Conservation (phyloP, 164 flowering plant genomes). For the Umbellularia californica region DNA sequence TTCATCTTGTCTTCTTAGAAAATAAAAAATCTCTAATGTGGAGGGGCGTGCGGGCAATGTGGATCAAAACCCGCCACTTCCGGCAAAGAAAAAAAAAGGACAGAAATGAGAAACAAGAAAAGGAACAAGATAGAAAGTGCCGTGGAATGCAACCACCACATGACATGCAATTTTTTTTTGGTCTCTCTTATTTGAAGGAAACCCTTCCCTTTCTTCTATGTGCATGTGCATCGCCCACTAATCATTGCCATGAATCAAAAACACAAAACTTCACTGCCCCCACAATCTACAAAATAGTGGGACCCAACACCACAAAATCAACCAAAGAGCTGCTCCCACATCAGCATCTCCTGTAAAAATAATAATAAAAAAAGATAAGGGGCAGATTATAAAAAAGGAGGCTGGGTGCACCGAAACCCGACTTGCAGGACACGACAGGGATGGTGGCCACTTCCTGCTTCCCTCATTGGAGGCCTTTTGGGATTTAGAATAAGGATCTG, state of each 20-base stretch:
- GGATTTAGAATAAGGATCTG: too few relatives aligned
- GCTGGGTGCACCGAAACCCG: too few relatives aligned
- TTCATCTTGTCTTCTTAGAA: neutral
- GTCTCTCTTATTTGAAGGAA: neutral
- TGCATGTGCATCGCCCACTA: conserved; percentile 25
- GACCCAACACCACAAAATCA: neutral
- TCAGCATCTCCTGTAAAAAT: neutral
- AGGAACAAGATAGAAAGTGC: conserved; percentile 3
- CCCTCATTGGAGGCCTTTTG: too few relatives aligned
- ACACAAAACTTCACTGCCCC: conserved; percentile 10
- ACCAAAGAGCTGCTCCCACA: neutral
- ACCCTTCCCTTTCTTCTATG: neutral
- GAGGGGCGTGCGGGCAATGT: neutral
- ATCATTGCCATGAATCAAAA: conserved; percentile 38
- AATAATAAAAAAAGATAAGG: too few relatives aligned
- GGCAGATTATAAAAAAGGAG: neutral
- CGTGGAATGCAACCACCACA: conserved; percentile 14
- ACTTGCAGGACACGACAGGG: too few relatives aligned
- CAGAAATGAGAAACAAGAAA: neutral
- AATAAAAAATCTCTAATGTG: too few relatives aligned
- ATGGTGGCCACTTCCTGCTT: too few relatives aligned
- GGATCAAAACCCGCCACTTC: neutral
- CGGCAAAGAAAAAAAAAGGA: neutral
- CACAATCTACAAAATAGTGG: neutral
- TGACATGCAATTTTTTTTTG: conserved; percentile 3